phyloP scores from a whole-genome alignment of 1,284 basidiomycete genomes.

The Schizopora paradoxa region DNA sequence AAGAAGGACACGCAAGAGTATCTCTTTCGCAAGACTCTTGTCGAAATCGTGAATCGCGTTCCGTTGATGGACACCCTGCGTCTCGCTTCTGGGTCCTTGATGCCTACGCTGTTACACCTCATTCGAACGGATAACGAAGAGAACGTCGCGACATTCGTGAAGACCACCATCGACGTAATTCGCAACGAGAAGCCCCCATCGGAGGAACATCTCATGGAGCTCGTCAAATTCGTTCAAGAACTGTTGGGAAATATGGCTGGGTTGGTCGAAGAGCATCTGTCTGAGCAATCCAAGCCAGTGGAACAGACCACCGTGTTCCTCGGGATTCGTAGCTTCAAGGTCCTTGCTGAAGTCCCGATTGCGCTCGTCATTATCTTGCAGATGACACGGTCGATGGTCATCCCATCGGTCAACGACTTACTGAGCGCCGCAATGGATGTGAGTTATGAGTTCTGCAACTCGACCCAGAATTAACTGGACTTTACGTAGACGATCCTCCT shows the following conservation, averaged over 20 bases:
- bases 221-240: slow-evolving; percentile 63
- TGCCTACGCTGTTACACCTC: slow-evolving; percentile 75
- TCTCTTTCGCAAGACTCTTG: slow-evolving; percentile 77
- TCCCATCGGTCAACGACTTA: slow-evolving; percentile 68
- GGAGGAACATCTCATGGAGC: slow-evolving; percentile 77
- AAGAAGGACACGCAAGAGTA: slow-evolving; percentile 80
- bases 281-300: slow-evolving; percentile 50
- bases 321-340: slow-evolving; percentile 89
- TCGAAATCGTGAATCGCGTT: slow-evolving; percentile 87
- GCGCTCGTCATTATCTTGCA: slow-evolving; percentile 91
- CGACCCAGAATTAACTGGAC: neutral
- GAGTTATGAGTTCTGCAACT: slow-evolving; percentile 31
- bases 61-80: slow-evolving; percentile 80
- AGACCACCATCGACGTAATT: slow-evolving; percentile 83
- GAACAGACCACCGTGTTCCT: slow-evolving; percentile 57
- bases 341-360: slow-evolving; percentile 91
- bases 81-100: slow-evolving; percentile 65
- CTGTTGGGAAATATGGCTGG: slow-evolving; percentile 74
- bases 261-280: slow-evolving; percentile 75
- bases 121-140: slow-evolving; percentile 95
- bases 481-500: slow-evolving; percentile 51
- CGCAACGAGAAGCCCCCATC: slow-evolving; percentile 67
- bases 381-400: slow-evolving; percentile 64
- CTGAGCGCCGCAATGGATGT: slow-evolving; percentile 74
- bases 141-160: slow-evolving; percentile 88